Conservation (phyloP, 108 stramenopile species). For the Nitzschia sp. region DNA sequence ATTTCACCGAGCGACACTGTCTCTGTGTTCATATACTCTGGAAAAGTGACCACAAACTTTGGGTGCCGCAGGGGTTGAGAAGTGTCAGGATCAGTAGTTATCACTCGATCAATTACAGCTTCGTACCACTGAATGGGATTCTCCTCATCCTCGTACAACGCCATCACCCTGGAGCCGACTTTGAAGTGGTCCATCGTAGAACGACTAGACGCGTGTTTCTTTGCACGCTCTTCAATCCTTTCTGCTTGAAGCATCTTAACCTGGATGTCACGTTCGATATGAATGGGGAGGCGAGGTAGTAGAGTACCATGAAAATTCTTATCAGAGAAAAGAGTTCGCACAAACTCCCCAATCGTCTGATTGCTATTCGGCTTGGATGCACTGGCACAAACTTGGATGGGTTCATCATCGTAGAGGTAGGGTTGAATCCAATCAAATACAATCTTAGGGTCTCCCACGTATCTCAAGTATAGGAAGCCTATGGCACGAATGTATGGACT, state of each 20-base stretch:
- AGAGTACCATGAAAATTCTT: slow-evolving; percentile 92
- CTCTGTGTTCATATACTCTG: slow-evolving; percentile 94
- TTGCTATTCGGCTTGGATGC: slow-evolving; percentile 9
- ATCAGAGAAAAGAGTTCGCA: slow-evolving; percentile 65
- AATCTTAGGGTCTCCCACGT: slow-evolving; percentile 80
- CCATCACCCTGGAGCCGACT: slow-evolving; percentile 72
- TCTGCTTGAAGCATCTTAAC: slow-evolving; percentile 88
- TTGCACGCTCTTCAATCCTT: slow-evolving; percentile 82
- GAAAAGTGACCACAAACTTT: slow-evolving; percentile 91
- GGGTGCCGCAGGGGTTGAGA: slow-evolving; percentile 50
- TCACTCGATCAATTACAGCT: slow-evolving; percentile 86
- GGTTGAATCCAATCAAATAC: slow-evolving; percentile 87
- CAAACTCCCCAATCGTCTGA: slow-evolving; percentile 77
- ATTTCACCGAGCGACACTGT: slow-evolving; percentile 88
- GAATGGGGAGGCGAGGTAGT: slow-evolving; percentile 90
- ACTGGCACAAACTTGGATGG: slow-evolving; percentile 49
- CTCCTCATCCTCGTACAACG: slow-evolving; percentile 94
- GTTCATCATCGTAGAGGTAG: slow-evolving; percentile 88
- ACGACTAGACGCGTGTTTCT: slow-evolving; percentile 53
- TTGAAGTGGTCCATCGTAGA: slow-evolving; percentile 71
- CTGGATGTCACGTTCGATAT: slow-evolving; percentile 88
- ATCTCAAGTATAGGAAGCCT: slow-evolving; percentile 94
- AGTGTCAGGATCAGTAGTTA: slow-evolving; percentile 59
- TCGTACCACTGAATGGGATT: slow-evolving; percentile 96
- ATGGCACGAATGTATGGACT: slow-evolving; percentile 91